Conservation (phyloP, 495 filamentous ascomycete species). For the Trichoderma erinaceum region DNA sequence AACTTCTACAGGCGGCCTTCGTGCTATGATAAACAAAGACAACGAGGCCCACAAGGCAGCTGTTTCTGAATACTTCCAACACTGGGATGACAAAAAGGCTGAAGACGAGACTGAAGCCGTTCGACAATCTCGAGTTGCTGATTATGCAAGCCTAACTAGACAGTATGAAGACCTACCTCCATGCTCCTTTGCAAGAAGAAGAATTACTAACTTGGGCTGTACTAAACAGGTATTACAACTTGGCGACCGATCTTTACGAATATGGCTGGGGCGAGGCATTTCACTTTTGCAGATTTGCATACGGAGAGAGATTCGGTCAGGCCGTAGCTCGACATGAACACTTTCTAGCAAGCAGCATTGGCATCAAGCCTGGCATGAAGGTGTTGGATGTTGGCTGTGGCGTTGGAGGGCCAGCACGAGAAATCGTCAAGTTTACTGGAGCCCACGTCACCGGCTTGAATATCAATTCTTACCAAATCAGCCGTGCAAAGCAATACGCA, state of each 20-base stretch:
- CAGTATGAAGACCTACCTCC: background rate
- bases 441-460: constrained; percentile 88
- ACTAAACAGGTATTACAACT: constrained; percentile 82
- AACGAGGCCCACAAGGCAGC: constrained; percentile 76
- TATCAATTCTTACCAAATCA: constrained; percentile 99
- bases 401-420: constrained; percentile 90
- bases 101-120: constrained; percentile 73
- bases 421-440: constrained; percentile 93
- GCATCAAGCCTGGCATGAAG: constrained; percentile 76
- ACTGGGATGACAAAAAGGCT: constrained; percentile 92
- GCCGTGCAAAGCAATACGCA: constrained; percentile 84
- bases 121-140: constrained; percentile 60
- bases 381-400: constrained; percentile 97
- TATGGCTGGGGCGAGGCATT: constrained; percentile 93
- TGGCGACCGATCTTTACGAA: constrained; percentile 97
- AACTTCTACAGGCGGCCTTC: constrained; percentile 61
- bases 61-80: constrained; percentile 98
- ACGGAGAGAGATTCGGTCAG: constrained; percentile 81
- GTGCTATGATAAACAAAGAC: constrained; percentile 82
- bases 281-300: constrained; percentile 96
- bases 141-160: background rate
- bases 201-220: constrained; percentile 17
- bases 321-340: constrained; percentile 97
- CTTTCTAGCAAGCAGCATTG: constrained; percentile 88
- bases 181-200: background rate